Evolutionary conservation across 2,329 filamentous ascomycete species (phyloP).

Genomic region (Penicillium sp.): DNA sequence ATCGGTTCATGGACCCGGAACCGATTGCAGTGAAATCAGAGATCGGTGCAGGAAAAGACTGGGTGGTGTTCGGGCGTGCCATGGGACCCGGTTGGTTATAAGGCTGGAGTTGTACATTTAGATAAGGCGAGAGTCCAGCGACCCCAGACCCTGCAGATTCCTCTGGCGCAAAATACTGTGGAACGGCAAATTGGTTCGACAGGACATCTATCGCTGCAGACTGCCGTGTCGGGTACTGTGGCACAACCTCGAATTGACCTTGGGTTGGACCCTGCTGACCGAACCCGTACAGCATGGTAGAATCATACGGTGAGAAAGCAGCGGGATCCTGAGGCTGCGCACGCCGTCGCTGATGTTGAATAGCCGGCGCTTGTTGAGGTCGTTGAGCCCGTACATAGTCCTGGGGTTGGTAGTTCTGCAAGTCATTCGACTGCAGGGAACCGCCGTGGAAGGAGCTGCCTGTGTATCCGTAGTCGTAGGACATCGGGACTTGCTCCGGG

Average conservation of each 20-base stretch:
- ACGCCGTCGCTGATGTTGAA: slow-evolving; percentile 47
- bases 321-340: slow-evolving; percentile 39
- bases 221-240: slow-evolving; percentile 74
- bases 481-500: slow-evolving; percentile 37
- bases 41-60: slow-evolving; percentile 55
- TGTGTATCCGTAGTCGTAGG: slow-evolving; percentile 54
- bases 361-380: slow-evolving; percentile 36
- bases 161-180: slow-evolving; percentile 71
- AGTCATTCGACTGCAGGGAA: slow-evolving; percentile 52
- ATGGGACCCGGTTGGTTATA: slow-evolving; percentile 63
- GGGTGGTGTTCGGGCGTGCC: slow-evolving; percentile 50
- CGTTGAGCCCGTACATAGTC: slow-evolving; percentile 57
- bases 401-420: slow-evolving; percentile 60
- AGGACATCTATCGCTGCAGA: slow-evolving; percentile 76
- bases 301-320: slow-evolving; percentile 47
- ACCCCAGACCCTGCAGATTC: slow-evolving; percentile 65
- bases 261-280: slow-evolving; percentile 60
- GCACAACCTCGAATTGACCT: slow-evolving; percentile 70
- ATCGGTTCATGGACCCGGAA: slow-evolving; percentile 36
- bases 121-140: slow-evolving; percentile 57
- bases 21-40: slow-evolving; percentile 46
- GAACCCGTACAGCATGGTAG: slow-evolving; percentile 78
- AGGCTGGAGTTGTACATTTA: slow-evolving; percentile 64
- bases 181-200: slow-evolving; percentile 64
- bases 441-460: slow-evolving; percentile 52